These are phyloP conservation scores for Protomyces macrosporus DNA, from an alignment of 1,139 yeast species.

Conservation along the genomic window DNA sequence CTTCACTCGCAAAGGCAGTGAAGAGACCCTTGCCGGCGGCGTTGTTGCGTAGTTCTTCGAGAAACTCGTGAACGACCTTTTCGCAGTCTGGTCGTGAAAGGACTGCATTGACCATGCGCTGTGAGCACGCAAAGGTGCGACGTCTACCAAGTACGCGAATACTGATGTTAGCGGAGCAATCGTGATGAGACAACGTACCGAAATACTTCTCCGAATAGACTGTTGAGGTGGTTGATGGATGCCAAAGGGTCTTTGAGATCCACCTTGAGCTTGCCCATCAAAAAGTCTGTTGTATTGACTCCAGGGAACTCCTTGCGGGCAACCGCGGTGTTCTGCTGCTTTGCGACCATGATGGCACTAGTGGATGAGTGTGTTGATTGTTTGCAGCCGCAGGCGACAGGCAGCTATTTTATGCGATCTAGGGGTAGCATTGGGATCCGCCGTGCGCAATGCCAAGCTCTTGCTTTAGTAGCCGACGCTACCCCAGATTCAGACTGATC, in stretches of 20 bases:
- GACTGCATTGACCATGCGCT: constrained; percentile 7
- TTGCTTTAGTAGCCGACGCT: too few species aligned
- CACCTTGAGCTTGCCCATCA: background rate
- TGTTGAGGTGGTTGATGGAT: background rate
- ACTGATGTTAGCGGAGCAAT: background rate
- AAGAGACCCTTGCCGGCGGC: constrained; percentile 17
- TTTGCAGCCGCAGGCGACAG: too few species aligned
- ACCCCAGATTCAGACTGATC: too few species aligned
- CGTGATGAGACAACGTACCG: background rate
- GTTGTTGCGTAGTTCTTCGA: constrained; percentile 4
- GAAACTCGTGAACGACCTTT: constrained; percentile 9
- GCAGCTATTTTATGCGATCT: too few species aligned
- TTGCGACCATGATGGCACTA: background rate
- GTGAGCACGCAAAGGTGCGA: background rate
- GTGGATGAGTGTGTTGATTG: too few species aligned
- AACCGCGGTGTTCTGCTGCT: background rate
- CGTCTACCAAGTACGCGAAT: background rate
- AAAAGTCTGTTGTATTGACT: background rate
- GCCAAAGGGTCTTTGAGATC: background rate
- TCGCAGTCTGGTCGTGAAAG: constrained; percentile 12
- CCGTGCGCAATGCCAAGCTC: too few species aligned
- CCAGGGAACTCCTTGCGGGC: background rate
- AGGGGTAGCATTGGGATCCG: too few species aligned
- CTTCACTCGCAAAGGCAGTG: constrained; percentile 18
- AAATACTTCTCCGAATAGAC: background rate